Percentiles rank a stretch among this genome's conserved stretches.
Conservation (phyloP, 1,284 basidiomycete genomes). For the Fomitopsis schrenkii region DNA sequence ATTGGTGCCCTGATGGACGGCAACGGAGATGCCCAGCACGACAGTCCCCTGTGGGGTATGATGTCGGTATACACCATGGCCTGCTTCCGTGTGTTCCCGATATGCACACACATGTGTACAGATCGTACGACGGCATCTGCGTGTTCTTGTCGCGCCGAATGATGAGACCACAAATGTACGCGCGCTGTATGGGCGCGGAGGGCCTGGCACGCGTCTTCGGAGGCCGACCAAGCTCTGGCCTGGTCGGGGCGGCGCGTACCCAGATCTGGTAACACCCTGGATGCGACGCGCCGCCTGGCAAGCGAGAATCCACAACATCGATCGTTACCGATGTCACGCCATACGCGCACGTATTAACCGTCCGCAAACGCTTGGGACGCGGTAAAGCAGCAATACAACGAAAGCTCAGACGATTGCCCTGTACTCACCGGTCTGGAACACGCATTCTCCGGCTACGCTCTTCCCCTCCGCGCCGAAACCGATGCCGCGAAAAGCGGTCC, state of each 20-base stretch:
- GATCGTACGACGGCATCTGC: not conserved
- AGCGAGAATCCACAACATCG: not conserved
- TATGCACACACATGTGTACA: too few relatives aligned
- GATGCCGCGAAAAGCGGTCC: slow-evolving; percentile 84
- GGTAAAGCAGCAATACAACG: not conserved
- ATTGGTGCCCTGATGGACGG: too few relatives aligned
- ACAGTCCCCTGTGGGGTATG: too few relatives aligned
- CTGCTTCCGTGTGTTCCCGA: too few relatives aligned
- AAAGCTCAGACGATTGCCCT: not conserved
- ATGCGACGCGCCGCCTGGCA: not conserved
- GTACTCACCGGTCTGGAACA: slow-evolving; percentile 96
- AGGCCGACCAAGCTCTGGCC: not conserved
- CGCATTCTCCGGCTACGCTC: slow-evolving; percentile 96
- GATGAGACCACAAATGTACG: not conserved
- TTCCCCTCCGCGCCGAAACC: slow-evolving; percentile 92
- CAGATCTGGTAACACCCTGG: not conserved
- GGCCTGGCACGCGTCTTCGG: not conserved
- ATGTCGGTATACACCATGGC: too few relatives aligned
- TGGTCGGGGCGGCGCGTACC: not conserved
- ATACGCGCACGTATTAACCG: not conserved
- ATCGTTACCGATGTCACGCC: not conserved
- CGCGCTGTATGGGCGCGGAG: not conserved
- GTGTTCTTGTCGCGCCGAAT: not conserved
- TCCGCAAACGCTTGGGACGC: not conserved
- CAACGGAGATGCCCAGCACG: too few relatives aligned